Evolutionary conservation across 257 asterid genomes (phyloP), one percentile per base, ranked within the genome.

Genomic region (Lycium barbarum): DNA sequence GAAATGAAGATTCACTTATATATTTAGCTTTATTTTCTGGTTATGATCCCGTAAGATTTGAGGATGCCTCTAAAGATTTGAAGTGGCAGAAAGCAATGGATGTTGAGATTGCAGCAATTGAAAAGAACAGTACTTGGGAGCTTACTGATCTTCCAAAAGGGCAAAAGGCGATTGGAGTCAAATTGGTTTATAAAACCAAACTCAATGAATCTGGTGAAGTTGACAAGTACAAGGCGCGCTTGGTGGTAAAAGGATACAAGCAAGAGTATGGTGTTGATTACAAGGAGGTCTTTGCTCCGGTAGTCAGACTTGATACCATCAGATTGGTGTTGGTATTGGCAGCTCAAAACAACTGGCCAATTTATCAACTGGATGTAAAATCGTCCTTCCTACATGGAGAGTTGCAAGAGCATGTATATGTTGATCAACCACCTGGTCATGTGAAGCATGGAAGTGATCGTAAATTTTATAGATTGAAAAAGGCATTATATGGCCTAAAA

Each of bases 61-160:
- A 54, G 7, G n/a, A 12, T 54, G 18, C 18, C 59, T 54, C 13
- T 54, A 54, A 14, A 54, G 59, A 54, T 54, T 6, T 12, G 14
- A 54, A 13, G 1, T 26, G 33, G 33, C 33, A 26, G 33, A 26
- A 26, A 26, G 33, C 33, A 26, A 26, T 26, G 33, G 33, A 26
- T 26, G 33, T 26, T 26, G 33, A 26, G 33, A 26, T 26, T 26
- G 33, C 33, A 26, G 33, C 33, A 26, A 26, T 26, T 26, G 33
- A 26, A 61, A 12, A 68, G n/a, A 36, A 15, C 55, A 45, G 17
- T 26, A 82, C 61, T 12, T 65, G 36, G 18, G 51, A 61, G 38
- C 63, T 81, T 13, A 67, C 6, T 43, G 80, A 82, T 45, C 85
- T 66, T 66, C 63, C 26, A 40, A 55, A 54, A 70, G 58, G 81